Base-by-base conservation (phyloP, 2,329 filamentous ascomycete genomes). In the Cercospora brassicicola region DNA sequence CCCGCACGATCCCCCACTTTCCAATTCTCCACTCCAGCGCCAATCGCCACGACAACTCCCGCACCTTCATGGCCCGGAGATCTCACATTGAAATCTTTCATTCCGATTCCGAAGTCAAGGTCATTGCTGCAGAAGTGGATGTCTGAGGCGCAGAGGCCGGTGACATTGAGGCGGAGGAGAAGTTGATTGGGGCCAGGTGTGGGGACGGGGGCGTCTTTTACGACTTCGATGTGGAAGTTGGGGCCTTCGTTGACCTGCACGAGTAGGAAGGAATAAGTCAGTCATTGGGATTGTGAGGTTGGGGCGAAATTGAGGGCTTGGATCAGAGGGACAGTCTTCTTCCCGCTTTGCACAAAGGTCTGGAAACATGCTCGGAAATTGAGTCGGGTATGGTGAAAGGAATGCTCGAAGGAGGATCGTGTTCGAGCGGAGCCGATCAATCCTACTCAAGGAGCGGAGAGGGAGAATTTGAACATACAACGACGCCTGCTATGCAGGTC, bases 81-180 rank as follows among this genome's bases (percentile, higher is more conserved):
- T 15, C 72, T 71, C 18, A 72, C 72, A 57, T 71, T 73, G 64
- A 78, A 78, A 28, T 67, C 66, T 0, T 78, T 80, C 83, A 85
- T 85, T 26, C 76, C 76, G 0, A 80, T 57, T 6, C 59, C 28
- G 56, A 55, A 53, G 0, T 79, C 82, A 75, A 84, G 81, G 73
- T 88, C 86, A 63, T 82, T 82, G 60, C 84, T 69, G 84, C 87
- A 87, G 76, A 84, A 84, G 74, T 88, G 86, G 28, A 70, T 76
- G 71, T 88, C 87, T 28, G 81, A 83, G 62, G 84, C 82, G 78
- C 86, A 88, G 65, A 89, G 81, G 0, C 87, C 86, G 2, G 86
- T 88, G 18, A 81, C 80, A 66, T 87, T 88, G 66, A 88, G 80
- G 67, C 83, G 84, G 74, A 88, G 80, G 15, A 88, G 81, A 33